Base-by-base conservation (phyloP, 2,329 filamentous ascomycete species). In the Colletotrichum eleusines region DNA sequence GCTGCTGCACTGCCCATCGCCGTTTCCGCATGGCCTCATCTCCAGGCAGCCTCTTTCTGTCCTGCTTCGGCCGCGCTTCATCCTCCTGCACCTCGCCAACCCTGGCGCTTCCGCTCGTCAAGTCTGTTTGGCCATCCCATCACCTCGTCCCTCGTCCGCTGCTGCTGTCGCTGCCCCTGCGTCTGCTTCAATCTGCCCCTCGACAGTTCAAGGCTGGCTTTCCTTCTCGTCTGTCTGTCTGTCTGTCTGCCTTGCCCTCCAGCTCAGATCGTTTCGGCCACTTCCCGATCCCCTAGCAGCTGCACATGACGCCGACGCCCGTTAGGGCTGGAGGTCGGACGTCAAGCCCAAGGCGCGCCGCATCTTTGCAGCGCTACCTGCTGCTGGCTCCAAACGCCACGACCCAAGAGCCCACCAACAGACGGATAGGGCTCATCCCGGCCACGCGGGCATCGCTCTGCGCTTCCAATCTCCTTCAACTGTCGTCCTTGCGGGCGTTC, bases 51-150 rank as follows among this genome's bases (percentile, higher is more conserved):
- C 23, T 54, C 23, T 59, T 50, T 38, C 18, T 44, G 8, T 20
- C 46, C 12, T 63, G 38, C 58, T 42, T 58, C 3, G 51, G 44
- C 33, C 53, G 69, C 69, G 69, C 69, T 71, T 71, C 64, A 69
- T 69, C 69, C 69, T 71, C 35, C 69, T 69, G 69, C 64, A 63
- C 64, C 69, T 69, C 58, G 51, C 28, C 54, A 60, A 66, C n/a
- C 31, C 55, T 55, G 62, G 26, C 40, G 53, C 26, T 42, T 66
- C 66, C 59, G 46, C 62, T 69, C 62, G 44, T 18, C 46, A 38
- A 50, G 35, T 46, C 42, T 14, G 46, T 28, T 31, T 53, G 38
- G 7, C 31, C 51, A 46, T 9, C 44, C n/a, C 44, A 44, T 44
- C 46, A 23, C 35, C 33, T 68, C 60, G 42, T 53, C 53, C 35